Evolutionary conservation across 2,329 filamentous ascomycete species (phyloP), one percentile per base, ranked within the genome.

Genomic region (Apiospora kogelbergensis): DNA sequence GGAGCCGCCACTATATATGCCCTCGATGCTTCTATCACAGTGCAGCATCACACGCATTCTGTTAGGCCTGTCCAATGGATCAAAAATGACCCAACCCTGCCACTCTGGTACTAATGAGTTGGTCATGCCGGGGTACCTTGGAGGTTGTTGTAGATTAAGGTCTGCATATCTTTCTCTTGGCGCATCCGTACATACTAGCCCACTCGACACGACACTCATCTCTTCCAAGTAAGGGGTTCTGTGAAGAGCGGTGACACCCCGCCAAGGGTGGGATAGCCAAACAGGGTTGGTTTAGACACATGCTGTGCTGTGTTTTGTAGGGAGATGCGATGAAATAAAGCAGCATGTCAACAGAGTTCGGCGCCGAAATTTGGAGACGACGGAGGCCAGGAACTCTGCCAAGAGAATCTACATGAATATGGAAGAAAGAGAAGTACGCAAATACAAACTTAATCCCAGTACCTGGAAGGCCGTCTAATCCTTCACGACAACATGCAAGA

Each of bases 381-480:
- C 10, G 17, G 53, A n/a, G 15, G 24, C 26, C 6, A 30, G 9
- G 26, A 57, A 60, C 30, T 60, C 53, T 37, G 53, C 30, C n/a
- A 30, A n/a, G 53, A 45, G 42, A 37, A 20, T 37, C 30, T 60
- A n/a, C 53, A 37, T 60, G 53, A 9, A 5, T n/a, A 57, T 60
- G 53, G 30, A 60, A 37, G 53, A 22, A 60, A 60, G 53, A 37
- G 26, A 60, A 60, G 30, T 60, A n/a, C 53, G 53, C 26, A 37
- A 60, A 60, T 60, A 37, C 53, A 60, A 37, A 37, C 53, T 33
- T 60, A 60, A 60, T 60, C 53, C 53, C 53, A 60, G 20, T 60
- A 13, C 17, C 26, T 60, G 30, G 30, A 17, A 60, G 9, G 30
- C 30, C 20, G 53, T 60, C 30, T 60, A 60, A 20, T 30, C 42